Evolutionary conservation across 1,284 basidiomycete species (phyloP).

Genomic region (Cryptococcus wingfieldii): DNA sequence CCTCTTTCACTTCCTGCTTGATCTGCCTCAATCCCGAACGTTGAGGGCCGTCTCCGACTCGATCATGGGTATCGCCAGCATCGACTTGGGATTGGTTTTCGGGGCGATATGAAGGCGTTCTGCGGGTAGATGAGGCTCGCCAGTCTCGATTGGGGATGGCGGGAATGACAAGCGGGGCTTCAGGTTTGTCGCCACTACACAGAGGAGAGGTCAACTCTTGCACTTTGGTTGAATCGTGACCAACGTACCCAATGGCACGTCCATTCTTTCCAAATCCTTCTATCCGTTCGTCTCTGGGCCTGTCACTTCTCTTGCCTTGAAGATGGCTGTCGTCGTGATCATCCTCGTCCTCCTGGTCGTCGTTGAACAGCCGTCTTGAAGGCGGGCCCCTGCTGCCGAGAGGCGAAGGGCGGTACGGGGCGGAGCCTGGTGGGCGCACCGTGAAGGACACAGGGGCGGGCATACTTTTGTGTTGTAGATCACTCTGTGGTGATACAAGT

Average conservation of each 20-base stretch:
- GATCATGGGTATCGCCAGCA: conserved; percentile 36
- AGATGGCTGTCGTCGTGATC: conserved; percentile 22
- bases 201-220: not conserved
- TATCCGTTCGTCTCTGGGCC: conserved; percentile 60
- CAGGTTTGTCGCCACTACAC: conserved; percentile 33
- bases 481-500: not conserved
- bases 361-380: conserved; percentile 37
- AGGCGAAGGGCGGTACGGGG: conserved; percentile 26
- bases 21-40: conserved; percentile 63
- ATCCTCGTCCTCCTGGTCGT: conserved; percentile 36
- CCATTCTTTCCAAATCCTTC: conserved; percentile 58
- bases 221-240: not conserved
- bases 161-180: conserved; percentile 74
- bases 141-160: conserved; percentile 80
- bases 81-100: conserved; percentile 46
- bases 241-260: conserved; percentile 19
- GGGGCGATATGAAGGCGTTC: conserved; percentile 59
- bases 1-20: conserved; percentile 9
- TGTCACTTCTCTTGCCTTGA: not conserved
- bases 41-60: conserved; percentile 68
- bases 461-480: conserved; percentile 24
- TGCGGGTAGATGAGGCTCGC: conserved; percentile 62
- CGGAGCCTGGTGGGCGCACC: conserved; percentile 34
- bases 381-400: conserved; percentile 31
- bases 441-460: conserved; percentile 46